Base-by-base conservation (phyloP, 202 grass and related monocot species). In the Musa balbisiana region DNA sequence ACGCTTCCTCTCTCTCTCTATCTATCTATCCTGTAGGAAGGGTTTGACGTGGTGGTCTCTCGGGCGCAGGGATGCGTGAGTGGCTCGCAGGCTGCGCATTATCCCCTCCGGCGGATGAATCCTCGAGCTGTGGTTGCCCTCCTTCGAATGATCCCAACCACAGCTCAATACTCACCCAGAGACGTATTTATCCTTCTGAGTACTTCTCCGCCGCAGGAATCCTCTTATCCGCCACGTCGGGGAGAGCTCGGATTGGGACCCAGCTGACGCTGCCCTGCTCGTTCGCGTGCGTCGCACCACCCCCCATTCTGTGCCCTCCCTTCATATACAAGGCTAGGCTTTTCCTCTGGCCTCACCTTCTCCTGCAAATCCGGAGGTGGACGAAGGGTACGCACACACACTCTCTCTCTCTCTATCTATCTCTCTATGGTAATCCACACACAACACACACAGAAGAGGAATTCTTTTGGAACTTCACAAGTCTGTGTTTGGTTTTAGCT, bases 221-320 rank as follows among this genome's bases (percentile, higher is more conserved):
- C 25, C 51, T 51, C 71, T 84, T 84, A 84, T 84, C 76, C 69
- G 52, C 82, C 76, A 79, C 76, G 62, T 84, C n/a, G 59, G 4
- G 33, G 33, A 43, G 33, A 43, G 70, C 68, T 75, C 51, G 50
- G 58, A 20, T 10, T 75, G 82, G 82, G 70, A 52, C 76, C 76
- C 14, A n/a, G 54, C 50, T 60, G 13, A 60, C 17, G 1, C 11
- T 54, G 33, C 52, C 49, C 68, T 66, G 55, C 69, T 62, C 62
- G 33, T 6, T 43, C 33, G 33, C 33, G 33, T 43, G 33, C 33
- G 4, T 43, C 4, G 33, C 33, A 43, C 33, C 33, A 43, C 33
- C 4, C 33, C 33, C 33, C 33, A 43, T 43, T 43, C 33, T 43
- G 33, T 43, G 23, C 24, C 76, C 70, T 52, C 69, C 4, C 76